Percentiles rank a stretch among this genome's conserved stretches.
Evolutionary conservation across 257 asterid species (phyloP).

Genomic region (Cinchona pubescens): DNA sequence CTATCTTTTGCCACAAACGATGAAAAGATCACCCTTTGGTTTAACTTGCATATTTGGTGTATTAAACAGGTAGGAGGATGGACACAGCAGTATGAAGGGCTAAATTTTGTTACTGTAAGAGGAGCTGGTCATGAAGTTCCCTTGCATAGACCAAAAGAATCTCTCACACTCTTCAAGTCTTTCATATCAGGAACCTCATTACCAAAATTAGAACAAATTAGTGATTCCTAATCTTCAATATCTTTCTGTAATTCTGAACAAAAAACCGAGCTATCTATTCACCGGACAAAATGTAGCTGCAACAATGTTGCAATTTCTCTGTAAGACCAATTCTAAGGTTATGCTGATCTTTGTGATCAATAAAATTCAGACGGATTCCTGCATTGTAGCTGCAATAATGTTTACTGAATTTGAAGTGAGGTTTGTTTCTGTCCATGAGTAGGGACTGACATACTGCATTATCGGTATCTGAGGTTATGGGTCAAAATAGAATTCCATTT

Average conservation of each 20-base stretch:
- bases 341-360: neutral
- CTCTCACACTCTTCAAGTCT: slow-evolving; percentile 59
- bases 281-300: neutral
- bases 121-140: slow-evolving; percentile 96
- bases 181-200: slow-evolving; percentile 60
- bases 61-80: slow-evolving; percentile 81
- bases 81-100: slow-evolving; percentile 79
- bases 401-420: no score
- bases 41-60: neutral
- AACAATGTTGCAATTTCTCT: neutral
- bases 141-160: slow-evolving; percentile 74
- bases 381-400: no score
- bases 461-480: no score
- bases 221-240: slow-evolving; percentile 17
- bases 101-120: slow-evolving; percentile 75
- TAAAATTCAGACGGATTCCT: neutral
- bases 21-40: neutral
- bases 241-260: neutral
- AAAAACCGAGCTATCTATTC: neutral
- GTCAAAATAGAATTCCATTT: no score
- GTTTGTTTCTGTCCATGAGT: no score
- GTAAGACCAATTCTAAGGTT: neutral
- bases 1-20: neutral
- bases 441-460: no score
- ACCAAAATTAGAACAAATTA: slow-evolving; percentile 47